Base-by-base conservation (phyloP, 2,329 filamentous ascomycete species). In the Botryotinia convoluta region DNA sequence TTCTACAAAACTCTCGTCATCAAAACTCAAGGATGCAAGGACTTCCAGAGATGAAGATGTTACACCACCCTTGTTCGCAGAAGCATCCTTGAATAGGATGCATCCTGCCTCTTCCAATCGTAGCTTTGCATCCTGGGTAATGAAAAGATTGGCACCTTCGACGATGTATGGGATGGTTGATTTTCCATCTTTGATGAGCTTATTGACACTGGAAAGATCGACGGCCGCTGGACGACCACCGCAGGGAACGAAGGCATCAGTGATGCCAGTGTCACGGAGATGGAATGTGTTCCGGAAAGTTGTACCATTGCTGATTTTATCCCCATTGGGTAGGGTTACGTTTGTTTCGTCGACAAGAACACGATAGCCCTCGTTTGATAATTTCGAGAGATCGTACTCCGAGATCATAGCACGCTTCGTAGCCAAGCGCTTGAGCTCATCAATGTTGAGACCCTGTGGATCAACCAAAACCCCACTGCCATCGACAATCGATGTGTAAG, bases 261-360 rank as follows among this genome's bases (percentile, higher is more conserved):
- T 95, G 68, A 91, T 83, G 72, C 92, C 89, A 29, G 87, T 90
- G 74, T 91, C 88, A 65, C 95, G 93, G 67, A 98, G 88, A 81
- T 99, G 96, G 87, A 95, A 99, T 35, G 94, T 97, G 85, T 99
- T 99, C 75, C 96, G 94, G 92, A 99, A 99, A 3, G 92, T 88
- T 45, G 94, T 98, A 74, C 96, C 96, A 83, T 98, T 98, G 84
- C 90, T 89, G 76, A 99, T 87, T 9, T 94, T 83, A 83, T 99
- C 96, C 69, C 96, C 96, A 48, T 82, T 92, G 18, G 96, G 96
- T 29, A 99, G 89, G n/a, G 87, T 94, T 80, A 97, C 84, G 82
- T 97, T 96, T 81, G 85, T 92, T 77, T 99, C 95, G 75, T 99
- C 96, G 73, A 97, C 93, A 60, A 99, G 87, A 48, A 99, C 92